Percentiles rank a stretch among this genome's conserved stretches.
Conservation (phyloP, 805 yeast genomes). For the Grigorovia jiainica region DNA sequence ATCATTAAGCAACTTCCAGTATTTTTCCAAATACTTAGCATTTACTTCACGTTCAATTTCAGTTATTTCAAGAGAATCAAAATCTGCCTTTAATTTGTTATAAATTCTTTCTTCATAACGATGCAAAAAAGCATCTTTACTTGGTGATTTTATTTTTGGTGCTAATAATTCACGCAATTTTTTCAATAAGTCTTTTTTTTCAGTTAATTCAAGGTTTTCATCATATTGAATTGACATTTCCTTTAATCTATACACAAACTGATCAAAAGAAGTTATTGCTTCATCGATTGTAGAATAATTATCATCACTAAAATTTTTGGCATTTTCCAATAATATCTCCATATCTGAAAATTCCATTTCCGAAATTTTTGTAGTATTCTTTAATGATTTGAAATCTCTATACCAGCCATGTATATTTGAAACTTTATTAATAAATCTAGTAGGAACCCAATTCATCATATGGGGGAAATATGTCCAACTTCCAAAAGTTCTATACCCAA, state of each 20-base stretch:
- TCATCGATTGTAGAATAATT: slow-evolving; percentile 11
- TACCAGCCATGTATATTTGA: slow-evolving; percentile 9
- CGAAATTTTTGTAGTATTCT: slow-evolving; percentile 6
- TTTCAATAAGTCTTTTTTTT: too few species aligned
- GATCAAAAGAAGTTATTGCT: slow-evolving; percentile 10
- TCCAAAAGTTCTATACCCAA: slow-evolving; percentile 28
- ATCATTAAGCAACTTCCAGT: slow-evolving; percentile 7
- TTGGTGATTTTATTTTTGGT: slow-evolving; percentile 9
- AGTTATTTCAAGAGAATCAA: slow-evolving; percentile 2
- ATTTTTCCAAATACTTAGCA: slow-evolving; percentile 5
- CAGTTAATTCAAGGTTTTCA: too few species aligned
- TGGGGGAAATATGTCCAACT: slow-evolving; percentile 39
- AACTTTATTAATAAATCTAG: slow-evolving; percentile 12
- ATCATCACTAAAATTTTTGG: slow-evolving; percentile 8
- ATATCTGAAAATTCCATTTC: slow-evolving; percentile 13
- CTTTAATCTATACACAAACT: slow-evolving; percentile 19
- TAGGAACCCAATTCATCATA: slow-evolving; percentile 47
- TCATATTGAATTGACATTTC: slow-evolving; percentile 21
- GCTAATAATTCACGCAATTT: slow-evolving; percentile 9
- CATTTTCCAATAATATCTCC: slow-evolving; percentile 11
- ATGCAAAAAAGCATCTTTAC: slow-evolving; percentile 20
- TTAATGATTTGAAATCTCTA: slow-evolving; percentile 6
- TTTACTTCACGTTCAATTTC: slow-evolving; percentile 6
- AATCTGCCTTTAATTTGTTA: slow-evolving; percentile 4
- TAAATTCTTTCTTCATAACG: slow-evolving; percentile 13